These are phyloP conservation scores for Solanum pinnatisectum DNA, from an alignment of 257 asterid genomes.

Conservation along the genomic window DNA sequence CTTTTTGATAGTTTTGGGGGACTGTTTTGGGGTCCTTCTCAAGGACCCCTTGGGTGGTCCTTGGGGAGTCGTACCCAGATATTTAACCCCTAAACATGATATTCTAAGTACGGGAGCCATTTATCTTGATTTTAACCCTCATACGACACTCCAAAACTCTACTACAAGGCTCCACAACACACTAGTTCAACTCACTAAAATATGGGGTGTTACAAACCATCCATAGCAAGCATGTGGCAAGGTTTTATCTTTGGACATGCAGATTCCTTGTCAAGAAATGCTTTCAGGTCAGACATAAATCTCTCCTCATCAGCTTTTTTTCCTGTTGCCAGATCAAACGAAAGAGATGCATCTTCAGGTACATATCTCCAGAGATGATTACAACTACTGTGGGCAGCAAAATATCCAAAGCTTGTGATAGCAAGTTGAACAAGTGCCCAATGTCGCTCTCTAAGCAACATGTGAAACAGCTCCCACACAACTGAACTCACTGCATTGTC, in stretches of 20 bases:
- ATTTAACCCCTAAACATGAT: too few species aligned
- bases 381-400: conserved; percentile 74
- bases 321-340: conserved; percentile 65
- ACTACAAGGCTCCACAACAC: too few species aligned
- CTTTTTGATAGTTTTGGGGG: too few species aligned
- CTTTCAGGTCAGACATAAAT: conserved; percentile 76
- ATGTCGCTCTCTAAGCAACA: conserved; percentile 70
- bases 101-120: too few species aligned
- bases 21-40: too few species aligned
- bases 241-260: conserved; percentile 25
- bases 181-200: too few species aligned
- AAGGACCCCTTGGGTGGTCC: too few species aligned
- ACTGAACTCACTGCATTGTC: conserved; percentile 50
- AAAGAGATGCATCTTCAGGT: conserved; percentile 85
- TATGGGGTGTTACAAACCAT: conserved; percentile 17
- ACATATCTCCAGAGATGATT: conserved; percentile 80
- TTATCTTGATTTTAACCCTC: too few species aligned
- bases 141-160: too few species aligned
- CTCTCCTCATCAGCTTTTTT: conserved; percentile 59
- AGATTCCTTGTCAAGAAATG: conserved; percentile 72
- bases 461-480: conserved; percentile 68
- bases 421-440: conserved; percentile 89
- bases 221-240: conserved; percentile 36
- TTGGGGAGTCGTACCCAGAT: too few species aligned
- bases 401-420: conserved; percentile 65